phyloP scores from a whole-genome alignment of 2,329 filamentous ascomycete species.

The Talaromyces sp. region DNA sequence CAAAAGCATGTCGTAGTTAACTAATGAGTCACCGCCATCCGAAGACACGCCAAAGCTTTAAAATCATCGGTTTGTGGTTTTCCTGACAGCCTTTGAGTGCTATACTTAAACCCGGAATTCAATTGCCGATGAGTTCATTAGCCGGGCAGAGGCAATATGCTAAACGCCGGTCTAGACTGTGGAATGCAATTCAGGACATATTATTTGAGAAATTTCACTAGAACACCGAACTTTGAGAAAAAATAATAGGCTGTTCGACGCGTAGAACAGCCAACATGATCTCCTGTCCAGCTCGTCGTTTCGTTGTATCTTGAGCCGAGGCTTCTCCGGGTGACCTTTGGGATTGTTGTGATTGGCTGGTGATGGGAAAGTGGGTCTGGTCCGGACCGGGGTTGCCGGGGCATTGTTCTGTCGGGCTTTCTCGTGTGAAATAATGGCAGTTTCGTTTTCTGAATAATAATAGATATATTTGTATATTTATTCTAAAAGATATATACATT shows the following conservation, averaged over 20 bases:
- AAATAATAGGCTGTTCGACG: no score
- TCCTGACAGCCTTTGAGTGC: neutral
- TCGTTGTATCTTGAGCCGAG: slow-evolving; percentile 1
- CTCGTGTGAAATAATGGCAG: no score
- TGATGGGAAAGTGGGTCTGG: neutral
- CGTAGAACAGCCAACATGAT: neutral
- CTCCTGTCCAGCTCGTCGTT: neutral
- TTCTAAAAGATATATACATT: neutral
- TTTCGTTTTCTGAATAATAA: no score
- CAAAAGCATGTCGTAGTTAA: neutral
- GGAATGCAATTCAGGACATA: neutral
- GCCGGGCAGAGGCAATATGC: neutral
- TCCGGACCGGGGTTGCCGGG: neutral
- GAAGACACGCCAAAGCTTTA: neutral
- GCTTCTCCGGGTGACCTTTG: neutral
- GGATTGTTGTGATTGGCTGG: neutral
- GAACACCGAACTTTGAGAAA: no score
- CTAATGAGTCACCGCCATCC: neutral
- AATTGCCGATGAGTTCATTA: neutral
- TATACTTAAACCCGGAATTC: neutral
- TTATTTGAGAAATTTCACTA: no score
- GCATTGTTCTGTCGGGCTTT: neutral
- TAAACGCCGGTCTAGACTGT: neutral
- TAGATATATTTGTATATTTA: no score
- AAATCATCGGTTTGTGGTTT: neutral